Evolutionary conservation across 805 yeast genomes (phyloP), one percentile per base, ranked within the genome.

Genomic region (Metschnikowia cubensis): DNA sequence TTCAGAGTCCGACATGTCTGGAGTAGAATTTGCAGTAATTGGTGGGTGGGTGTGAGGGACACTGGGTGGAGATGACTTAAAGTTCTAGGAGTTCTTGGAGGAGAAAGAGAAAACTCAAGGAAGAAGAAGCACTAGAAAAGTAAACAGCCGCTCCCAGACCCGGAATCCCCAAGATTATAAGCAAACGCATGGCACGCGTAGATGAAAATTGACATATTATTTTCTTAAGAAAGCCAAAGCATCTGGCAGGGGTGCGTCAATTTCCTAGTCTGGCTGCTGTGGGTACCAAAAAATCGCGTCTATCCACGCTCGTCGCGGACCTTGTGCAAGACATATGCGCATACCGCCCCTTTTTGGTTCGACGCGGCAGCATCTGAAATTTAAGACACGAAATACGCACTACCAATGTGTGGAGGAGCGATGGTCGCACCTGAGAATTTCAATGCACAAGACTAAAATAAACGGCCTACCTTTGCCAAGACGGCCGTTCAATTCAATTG

Each of bases 1-100:
- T 58, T 73, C 77, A 48, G 55, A 47, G 55, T 64, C 66, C 35
- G 66, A 62, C 68, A 64, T 64, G 20, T 33, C 20, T 17, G 29
- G 35, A 17, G n/a, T 13, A 17, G 17, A 14, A 6, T 40, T 33
- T 48, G 32, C 48, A 11, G 11, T 29, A 21, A 10, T 37, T 20
- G 13, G 17, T 35, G 18, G 6, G 39, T 18, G 15, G 11, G 29
- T 25, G 29, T 25, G 29, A 25, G 29, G 29, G 29, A 25, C 29
- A 36, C n/a, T 36, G n/a, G 20, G 18, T n/a, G 29, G 31, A 13
- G 31, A 38, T 21, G 41, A 38, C 31, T 20, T 21, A 7, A 21
- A 20, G 41, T 21, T 21, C 41, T 21, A 6, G 15, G 22, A 21
- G 42, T 29, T 36, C 18, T 29, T 39, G 22, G 17, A 29, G 10